Evolutionary conservation across 805 yeast species (phyloP), one percentile per base, ranked within the genome.

Genomic region (Candida nonsorbophila): DNA sequence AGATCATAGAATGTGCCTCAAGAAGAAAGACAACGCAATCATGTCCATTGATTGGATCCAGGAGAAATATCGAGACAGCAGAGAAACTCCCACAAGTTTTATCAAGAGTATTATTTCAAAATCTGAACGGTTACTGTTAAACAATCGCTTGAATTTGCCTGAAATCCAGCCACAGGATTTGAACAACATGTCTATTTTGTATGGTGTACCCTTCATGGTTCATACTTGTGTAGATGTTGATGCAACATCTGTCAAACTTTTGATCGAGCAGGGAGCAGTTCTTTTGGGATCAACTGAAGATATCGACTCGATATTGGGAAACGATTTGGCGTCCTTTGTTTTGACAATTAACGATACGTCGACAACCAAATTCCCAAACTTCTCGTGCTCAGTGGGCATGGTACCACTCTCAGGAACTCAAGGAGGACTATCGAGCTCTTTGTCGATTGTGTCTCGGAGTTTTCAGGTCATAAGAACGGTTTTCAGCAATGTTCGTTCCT

Each of bases 371-470:
- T 10, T 16, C 18, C 17, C 26, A 4, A 16, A 16, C 4, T 25
- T 28, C 12, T 22, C 22, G 4, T 15, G 27, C 11, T 28, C 35
- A 10, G 15, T 25, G 3, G 38, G 35, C 5, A 30, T 34, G 38
- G 5, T 34, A 6, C 28, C 35, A 4, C 11, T 28, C 12, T 17
- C 24, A 13, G 25, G 26, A 6, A 22, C 24, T 13, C 8, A 27
- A 12, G 30, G 28, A 14, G 25, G 32, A 5, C 5, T 22, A 3
- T 34, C 22, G 28, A 20, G 33, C 5, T 13, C 25, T 16, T 19
- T 30, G n/a, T 11, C 21, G 4, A 34, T 34, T 9, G 14, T 9
- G 1, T 11, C 33, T 4, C n/a, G 12, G 5, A 15, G 16, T n/a
- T 2, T 34, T 8, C 24, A 19, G 5, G 19, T 9, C 6, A 23